Evolutionary conservation across 306 rosid genomes (phyloP).

Genomic region (Albizia julibrissin): DNA sequence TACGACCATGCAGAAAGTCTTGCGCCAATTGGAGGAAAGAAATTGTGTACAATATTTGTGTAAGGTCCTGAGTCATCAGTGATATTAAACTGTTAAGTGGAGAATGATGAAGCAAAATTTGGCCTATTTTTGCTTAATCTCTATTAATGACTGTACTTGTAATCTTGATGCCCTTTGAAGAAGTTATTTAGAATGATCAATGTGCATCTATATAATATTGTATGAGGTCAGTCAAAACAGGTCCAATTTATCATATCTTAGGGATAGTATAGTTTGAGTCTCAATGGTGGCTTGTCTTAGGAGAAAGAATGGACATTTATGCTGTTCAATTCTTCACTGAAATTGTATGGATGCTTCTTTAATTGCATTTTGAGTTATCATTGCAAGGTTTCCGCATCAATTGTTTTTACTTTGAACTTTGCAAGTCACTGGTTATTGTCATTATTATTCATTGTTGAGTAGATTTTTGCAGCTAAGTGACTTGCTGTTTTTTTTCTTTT

Average conservation of each 20-base stretch:
- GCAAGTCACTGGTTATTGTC: constrained; percentile 21
- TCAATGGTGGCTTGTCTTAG: no score
- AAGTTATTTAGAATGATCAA: not conserved
- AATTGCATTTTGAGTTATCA: constrained; percentile 8
- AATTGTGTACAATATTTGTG: not conserved
- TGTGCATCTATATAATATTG: constrained; percentile 26
- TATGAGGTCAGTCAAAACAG: constrained; percentile 70
- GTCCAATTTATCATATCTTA: constrained; percentile 20
- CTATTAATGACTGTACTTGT: not conserved
- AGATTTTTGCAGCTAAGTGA: no score
- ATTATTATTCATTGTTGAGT: not conserved
- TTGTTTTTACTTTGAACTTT: constrained; percentile 9
- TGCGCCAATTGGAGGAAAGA: not conserved
- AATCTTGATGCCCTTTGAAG: not conserved
- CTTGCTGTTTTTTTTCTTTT: no score
- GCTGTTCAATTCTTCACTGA: no score
- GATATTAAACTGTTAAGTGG: not conserved
- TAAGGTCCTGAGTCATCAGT: not conserved
- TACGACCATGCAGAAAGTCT: not conserved
- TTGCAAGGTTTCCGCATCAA: constrained; percentile 11
- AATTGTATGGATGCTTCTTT: not conserved
- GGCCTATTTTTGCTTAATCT: not conserved
- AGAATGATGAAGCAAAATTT: not conserved
- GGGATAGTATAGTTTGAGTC: no score
- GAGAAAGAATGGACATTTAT: no score